Evolutionary conservation across 371 early-diverging fungal genomes (phyloP).

Genomic region (Mucor racemosus): DNA sequence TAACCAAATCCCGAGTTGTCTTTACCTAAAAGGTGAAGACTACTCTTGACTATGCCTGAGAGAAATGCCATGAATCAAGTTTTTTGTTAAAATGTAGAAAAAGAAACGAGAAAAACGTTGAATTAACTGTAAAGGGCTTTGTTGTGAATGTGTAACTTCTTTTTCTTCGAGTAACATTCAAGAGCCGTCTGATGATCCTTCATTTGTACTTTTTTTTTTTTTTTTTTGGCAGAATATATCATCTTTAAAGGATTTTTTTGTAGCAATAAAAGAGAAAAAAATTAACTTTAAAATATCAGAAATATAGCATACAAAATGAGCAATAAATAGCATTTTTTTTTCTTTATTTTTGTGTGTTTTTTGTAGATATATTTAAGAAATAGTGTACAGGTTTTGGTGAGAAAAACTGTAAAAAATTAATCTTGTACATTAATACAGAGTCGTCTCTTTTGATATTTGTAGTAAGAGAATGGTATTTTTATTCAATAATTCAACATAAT

Average conservation of each 20-base stretch:
- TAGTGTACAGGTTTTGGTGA: no score
- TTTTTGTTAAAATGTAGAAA: not conserved
- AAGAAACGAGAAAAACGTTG: not conserved
- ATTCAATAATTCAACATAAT: not conserved
- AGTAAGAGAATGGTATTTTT: not conserved
- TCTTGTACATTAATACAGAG: no score
- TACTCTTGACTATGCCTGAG: constrained; percentile 69
- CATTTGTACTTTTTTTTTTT: not conserved
- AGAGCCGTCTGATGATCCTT: not conserved
- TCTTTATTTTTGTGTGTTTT: no score
- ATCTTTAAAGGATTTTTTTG: not conserved
- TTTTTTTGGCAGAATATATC: not conserved
- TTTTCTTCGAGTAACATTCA: not conserved
- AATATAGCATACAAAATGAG: no score
- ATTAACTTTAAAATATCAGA: no score
- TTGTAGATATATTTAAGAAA: no score
- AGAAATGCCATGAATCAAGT: constrained; percentile 48
- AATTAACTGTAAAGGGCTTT: not conserved
- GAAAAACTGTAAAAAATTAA: no score
- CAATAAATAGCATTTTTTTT: no score
- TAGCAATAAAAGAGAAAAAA: no score
- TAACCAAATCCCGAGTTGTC: constrained; percentile 78
- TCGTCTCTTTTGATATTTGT: not conserved
- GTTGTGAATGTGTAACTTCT: constrained; percentile 2
- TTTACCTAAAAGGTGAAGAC: constrained; percentile 74